A percentile compares a stretch with the other conserved stretches of the same genome.
These are phyloP conservation scores for Tetratostichococcus sp. DNA, from an alignment of 139 green algal species.

Conservation along the genomic window DNA sequence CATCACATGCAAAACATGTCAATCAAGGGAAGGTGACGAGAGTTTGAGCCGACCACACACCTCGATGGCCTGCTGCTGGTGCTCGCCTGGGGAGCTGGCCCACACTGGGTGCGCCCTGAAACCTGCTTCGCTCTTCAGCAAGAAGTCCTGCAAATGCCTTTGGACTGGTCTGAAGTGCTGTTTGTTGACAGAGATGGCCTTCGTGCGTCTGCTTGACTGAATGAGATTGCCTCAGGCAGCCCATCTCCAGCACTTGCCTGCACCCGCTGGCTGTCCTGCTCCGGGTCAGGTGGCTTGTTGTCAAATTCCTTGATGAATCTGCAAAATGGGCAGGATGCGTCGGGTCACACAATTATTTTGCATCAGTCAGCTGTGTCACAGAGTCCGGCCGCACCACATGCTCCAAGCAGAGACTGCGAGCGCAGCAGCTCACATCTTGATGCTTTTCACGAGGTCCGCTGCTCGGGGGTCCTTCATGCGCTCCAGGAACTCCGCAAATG, in stretches of 20 bases:
- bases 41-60: constrained; percentile 17
- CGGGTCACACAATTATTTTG: too few relatives aligned
- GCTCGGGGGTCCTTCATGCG: constrained; percentile 74
- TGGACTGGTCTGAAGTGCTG: too few relatives aligned
- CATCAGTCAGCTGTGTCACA: too few relatives aligned
- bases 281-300: constrained; percentile 20
- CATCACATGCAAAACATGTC: too few relatives aligned
- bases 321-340: background rate
- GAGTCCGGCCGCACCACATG: too few relatives aligned
- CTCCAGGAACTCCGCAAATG: constrained; percentile 77
- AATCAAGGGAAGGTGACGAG: background rate
- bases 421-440: constrained; percentile 68
- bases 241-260: constrained; percentile 18
- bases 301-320: constrained; percentile 50
- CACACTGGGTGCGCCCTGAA: constrained; percentile 85
- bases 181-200: too few relatives aligned
- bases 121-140: constrained; percentile 63
- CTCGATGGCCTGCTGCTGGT: constrained; percentile 75
- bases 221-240: too few relatives aligned
- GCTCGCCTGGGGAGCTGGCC: constrained; percentile 39
- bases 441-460: constrained; percentile 80
- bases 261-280: constrained; percentile 28
- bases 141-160: constrained; percentile 84
- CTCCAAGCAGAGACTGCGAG: background rate
- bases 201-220: too few relatives aligned